These are phyloP conservation scores for Emmonsia crescens DNA, from an alignment of 2,329 filamentous ascomycete genomes.

Conservation along the genomic window DNA sequence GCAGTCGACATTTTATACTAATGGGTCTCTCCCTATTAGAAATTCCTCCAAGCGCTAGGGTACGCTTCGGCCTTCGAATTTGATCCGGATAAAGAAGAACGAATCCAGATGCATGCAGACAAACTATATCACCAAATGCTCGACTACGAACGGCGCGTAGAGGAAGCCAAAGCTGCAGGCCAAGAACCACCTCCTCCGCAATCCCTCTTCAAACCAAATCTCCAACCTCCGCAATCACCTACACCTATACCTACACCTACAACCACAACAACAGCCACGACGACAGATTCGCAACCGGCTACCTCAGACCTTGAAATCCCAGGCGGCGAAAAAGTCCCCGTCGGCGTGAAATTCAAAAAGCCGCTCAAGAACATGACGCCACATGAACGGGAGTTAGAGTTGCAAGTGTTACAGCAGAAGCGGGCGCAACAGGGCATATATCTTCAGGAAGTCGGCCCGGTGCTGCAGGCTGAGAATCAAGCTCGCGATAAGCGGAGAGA, in stretches of 20 bases:
- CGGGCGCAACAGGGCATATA: slow-evolving; percentile 29
- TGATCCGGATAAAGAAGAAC: slow-evolving; percentile 60
- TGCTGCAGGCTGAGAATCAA: slow-evolving; percentile 28
- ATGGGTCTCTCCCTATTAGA: slow-evolving; percentile 34
- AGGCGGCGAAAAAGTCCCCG: slow-evolving; percentile 26
- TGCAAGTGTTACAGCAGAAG: slow-evolving; percentile 29
- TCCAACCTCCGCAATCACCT: slow-evolving; percentile 14
- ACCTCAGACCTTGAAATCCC: slow-evolving; percentile 23
- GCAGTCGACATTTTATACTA: neutral
- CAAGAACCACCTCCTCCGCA: slow-evolving; percentile 33
- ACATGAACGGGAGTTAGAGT: slow-evolving; percentile 37
- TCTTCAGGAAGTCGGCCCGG: slow-evolving; percentile 25
- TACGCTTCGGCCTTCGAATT: slow-evolving; percentile 63
- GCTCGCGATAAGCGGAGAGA: slow-evolving; percentile 29
- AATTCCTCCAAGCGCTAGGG: slow-evolving; percentile 81
- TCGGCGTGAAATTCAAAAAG: slow-evolving; percentile 27
- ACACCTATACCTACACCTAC: slow-evolving; percentile 4
- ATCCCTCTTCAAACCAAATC: slow-evolving; percentile 34
- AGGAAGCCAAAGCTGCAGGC: slow-evolving; percentile 42
- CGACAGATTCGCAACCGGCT: slow-evolving; percentile 10
- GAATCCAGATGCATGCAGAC: slow-evolving; percentile 94
- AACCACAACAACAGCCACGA: neutral
- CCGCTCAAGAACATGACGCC: slow-evolving; percentile 33
- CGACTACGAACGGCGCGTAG: slow-evolving; percentile 64
- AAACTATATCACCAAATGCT: slow-evolving; percentile 79